Conservation (phyloP, 208 protist species). For the Trypanosoma scelopori region DNA sequence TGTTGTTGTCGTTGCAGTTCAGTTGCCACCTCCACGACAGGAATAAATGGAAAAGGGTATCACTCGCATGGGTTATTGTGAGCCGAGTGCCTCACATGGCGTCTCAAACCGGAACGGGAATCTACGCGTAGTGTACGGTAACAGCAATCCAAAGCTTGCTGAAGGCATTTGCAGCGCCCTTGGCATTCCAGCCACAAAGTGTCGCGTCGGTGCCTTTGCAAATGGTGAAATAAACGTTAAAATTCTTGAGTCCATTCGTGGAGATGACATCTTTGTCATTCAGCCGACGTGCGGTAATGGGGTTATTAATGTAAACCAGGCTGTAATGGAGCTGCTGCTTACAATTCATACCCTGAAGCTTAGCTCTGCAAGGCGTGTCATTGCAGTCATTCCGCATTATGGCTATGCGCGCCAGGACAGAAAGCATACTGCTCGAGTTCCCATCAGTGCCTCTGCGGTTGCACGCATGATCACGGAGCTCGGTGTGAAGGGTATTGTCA, state of each 20-base stretch:
- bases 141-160: conserved; percentile 86
- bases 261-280: conserved; percentile 96
- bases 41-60: conserved; percentile 1
- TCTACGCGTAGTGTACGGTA: conserved; percentile 83
- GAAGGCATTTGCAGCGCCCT: conserved; percentile 76
- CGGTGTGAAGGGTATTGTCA: conserved; percentile 91
- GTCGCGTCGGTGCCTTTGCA: conserved; percentile 77
- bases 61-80: not conserved
- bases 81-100: conserved; percentile 7
- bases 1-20: conserved; percentile 8
- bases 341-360: conserved; percentile 93
- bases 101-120: conserved; percentile 55
- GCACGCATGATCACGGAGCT: conserved; percentile 92
- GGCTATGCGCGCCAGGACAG: conserved; percentile 96
- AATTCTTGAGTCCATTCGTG: conserved; percentile 84
- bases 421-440: conserved; percentile 93
- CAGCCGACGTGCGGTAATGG: conserved; percentile 93
- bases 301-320: conserved; percentile 85
- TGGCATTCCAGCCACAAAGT: conserved; percentile 64
- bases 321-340: conserved; percentile 96
- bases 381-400: conserved; percentile 96
- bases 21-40: conserved; percentile 12
- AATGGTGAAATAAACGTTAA: conserved; percentile 90
- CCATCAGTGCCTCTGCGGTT: conserved; percentile 95
- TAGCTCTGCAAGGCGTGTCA: conserved; percentile 87